Percentiles rank a stretch among this genome's conserved stretches.
These are phyloP conservation scores for Fusarium poae DNA, from an alignment of 2,329 filamentous ascomycete species.

Conservation along the genomic window DNA sequence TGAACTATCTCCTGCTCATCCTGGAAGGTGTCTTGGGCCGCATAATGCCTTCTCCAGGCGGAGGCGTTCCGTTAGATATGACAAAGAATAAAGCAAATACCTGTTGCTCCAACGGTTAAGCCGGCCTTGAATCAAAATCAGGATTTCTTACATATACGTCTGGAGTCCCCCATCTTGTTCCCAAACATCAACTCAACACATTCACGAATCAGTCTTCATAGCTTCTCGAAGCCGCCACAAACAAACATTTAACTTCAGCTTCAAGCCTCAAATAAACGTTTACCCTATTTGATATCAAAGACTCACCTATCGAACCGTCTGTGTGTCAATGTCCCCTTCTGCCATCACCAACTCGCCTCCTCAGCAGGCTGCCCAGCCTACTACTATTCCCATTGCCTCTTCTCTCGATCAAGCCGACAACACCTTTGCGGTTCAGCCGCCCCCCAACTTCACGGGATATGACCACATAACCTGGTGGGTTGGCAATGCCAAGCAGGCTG, in stretches of 20 bases:
- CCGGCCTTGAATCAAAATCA: slow-evolving; percentile 33
- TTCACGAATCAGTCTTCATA: slow-evolving; percentile 17
- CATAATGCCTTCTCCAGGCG: slow-evolving; percentile 44
- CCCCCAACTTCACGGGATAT: slow-evolving; percentile 80
- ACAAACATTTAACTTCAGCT: slow-evolving; percentile 23
- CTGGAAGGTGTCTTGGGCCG: slow-evolving; percentile 46
- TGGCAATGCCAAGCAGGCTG: slow-evolving; percentile 95
- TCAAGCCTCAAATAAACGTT: slow-evolving; percentile 22
- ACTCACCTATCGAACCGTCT: slow-evolving; percentile 31
- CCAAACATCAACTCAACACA: slow-evolving; percentile 16
- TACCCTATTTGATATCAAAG: slow-evolving; percentile 23
- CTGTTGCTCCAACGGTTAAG: slow-evolving; percentile 39
- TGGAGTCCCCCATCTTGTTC: slow-evolving; percentile 21
- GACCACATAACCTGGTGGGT: slow-evolving; percentile 97
- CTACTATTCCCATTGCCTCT: slow-evolving; percentile 48
- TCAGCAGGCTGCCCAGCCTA: slow-evolving; percentile 58
- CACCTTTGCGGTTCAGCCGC: slow-evolving; percentile 64
- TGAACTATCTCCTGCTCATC: slow-evolving; percentile 26
- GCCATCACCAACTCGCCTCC: slow-evolving; percentile 65
- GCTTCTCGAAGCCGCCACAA: slow-evolving; percentile 31
- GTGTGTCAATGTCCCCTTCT: slow-evolving; percentile 68
- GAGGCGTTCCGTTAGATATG: slow-evolving; percentile 46
- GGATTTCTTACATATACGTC: slow-evolving; percentile 46
- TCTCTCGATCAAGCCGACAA: slow-evolving; percentile 59
- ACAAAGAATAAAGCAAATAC: slow-evolving; percentile 29